Percentiles rank a stretch among this genome's conserved stretches.
Conservation (phyloP, 2,329 filamentous ascomycete species). For the Curvularia verruculosa region DNA sequence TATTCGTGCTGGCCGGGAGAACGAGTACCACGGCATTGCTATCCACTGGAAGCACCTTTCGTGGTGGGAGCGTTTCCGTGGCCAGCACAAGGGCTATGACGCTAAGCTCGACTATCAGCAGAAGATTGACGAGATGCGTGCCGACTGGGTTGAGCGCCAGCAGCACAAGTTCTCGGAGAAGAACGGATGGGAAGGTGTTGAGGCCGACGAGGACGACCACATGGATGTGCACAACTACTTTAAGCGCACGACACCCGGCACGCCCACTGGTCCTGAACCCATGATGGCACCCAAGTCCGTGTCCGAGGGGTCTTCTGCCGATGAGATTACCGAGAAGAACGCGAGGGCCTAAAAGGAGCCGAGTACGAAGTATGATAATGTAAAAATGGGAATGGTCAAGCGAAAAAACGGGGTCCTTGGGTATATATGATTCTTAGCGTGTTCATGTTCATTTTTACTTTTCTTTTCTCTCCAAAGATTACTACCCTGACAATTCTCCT, state of each 20-base stretch:
- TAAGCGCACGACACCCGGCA: constrained; percentile 31
- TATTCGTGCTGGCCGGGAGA: constrained; percentile 75
- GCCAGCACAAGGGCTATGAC: constrained; percentile 82
- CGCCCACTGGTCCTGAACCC: constrained; percentile 19
- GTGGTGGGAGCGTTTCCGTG: constrained; percentile 81
- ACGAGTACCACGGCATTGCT: constrained; percentile 91
- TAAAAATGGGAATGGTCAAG: neutral
- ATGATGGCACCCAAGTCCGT: constrained; percentile 27
- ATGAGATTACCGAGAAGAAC: constrained; percentile 20
- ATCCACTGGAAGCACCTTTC: constrained; percentile 89
- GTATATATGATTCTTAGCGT: constrained; percentile 1
- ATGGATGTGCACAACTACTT: constrained; percentile 46
- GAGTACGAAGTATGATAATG: neutral
- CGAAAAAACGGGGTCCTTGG: neutral
- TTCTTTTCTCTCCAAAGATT: neutral
- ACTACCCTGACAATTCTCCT: neutral
- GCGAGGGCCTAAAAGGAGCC: neutral
- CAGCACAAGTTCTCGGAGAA: constrained; percentile 52
- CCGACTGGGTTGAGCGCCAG: constrained; percentile 62
- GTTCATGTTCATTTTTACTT: neutral
- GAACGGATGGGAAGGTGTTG: constrained; percentile 33
- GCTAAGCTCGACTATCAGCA: constrained; percentile 73
- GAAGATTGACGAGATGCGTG: constrained; percentile 82
- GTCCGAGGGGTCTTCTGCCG: constrained; percentile 19
- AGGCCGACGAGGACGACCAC: constrained; percentile 40